Evolutionary conservation across 2,329 filamentous ascomycete genomes (phyloP), one percentile per base, ranked within the genome.

Genomic region (Fusarium graminum): DNA sequence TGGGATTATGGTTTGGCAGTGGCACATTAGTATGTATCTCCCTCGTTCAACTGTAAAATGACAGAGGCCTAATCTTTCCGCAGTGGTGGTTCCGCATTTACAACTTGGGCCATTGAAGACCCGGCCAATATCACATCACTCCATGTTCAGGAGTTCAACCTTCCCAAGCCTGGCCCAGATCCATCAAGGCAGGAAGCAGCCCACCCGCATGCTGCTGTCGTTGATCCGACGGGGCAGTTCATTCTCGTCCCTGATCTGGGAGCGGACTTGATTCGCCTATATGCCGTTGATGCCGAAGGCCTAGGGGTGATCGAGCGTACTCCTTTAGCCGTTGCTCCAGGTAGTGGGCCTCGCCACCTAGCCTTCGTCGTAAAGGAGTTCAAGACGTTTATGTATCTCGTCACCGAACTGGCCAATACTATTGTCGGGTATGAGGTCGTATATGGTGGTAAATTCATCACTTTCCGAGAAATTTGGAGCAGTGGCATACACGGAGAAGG

Each of bases 171-270:
- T 6, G 80, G 80, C 1, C 71, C 79, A 32, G 73, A 78, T 52
- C 73, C 78, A 3, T 73, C 76, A 7, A 84, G 85, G 50, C 87
- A 91, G 75, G 80, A 85, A 40, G 79, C 82, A 8, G 80, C 88
- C 4, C 87, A 90, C 72, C 88, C 88, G 17, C 89, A 92, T 75
- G 79, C 90, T 72, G 83, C 85, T n/a, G 74, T 90, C 50, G 73
- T 89, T 32, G 90, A 92, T 73, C 90, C 89, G 8, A 89, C 86
- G 3, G 85, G 84, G 7, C 71, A 80, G n/a, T 92, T 85, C 74
- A 70, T 91, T 28, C 71, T 91, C 10, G 83, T 88, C 10, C 88
- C 89, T 2, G 90, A 92, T 68, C 81, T 93, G 7, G 87, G 90
- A 39, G 82, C 85, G 56, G 90, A 92, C 69, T 70, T 86, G 8